Percentiles rank a stretch among this genome's conserved stretches.
Conservation (phyloP, 139 green algal genomes). For the Medakamo hakoo region DNA sequence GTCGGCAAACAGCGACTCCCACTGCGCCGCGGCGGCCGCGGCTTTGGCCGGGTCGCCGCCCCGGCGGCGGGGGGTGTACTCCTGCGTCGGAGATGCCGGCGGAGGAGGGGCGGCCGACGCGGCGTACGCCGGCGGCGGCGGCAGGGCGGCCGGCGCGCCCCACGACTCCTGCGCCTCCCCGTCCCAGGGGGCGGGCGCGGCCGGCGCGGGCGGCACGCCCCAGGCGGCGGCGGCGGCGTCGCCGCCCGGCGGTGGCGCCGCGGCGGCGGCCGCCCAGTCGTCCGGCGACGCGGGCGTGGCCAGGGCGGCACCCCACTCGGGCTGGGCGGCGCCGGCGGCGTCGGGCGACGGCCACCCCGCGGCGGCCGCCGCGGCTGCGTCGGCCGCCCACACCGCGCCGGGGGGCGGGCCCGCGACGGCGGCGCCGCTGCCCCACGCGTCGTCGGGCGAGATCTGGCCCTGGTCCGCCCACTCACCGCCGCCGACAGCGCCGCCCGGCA, state of each 20-base stretch:
- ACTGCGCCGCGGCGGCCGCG: constrained; percentile 4
- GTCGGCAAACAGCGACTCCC: constrained; percentile 5
- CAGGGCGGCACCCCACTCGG: no score
- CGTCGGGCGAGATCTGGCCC: not conserved
- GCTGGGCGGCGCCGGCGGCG: no score
- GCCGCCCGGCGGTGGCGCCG: no score
- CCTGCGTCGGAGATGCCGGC: not conserved
- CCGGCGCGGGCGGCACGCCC: no score
- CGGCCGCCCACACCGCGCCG: no score
- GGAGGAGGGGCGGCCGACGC: not conserved
- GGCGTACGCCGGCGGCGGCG: not conserved
- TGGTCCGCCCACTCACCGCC: not conserved
- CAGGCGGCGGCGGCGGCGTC: not conserved
- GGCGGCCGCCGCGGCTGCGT: no score
- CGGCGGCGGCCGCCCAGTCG: not conserved
- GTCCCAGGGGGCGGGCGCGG: not conserved
- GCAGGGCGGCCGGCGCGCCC: no score
- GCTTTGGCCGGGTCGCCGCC: no score
- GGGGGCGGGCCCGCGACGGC: no score
- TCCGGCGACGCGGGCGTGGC: no score
- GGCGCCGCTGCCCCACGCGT: not conserved
- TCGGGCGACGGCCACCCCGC: not conserved
- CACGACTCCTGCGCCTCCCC: not conserved
- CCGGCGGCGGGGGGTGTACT: not conserved
- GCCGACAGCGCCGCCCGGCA: no score